Conservation (phyloP, 495 filamentous ascomycete genomes). For the Xylaria longipes region DNA sequence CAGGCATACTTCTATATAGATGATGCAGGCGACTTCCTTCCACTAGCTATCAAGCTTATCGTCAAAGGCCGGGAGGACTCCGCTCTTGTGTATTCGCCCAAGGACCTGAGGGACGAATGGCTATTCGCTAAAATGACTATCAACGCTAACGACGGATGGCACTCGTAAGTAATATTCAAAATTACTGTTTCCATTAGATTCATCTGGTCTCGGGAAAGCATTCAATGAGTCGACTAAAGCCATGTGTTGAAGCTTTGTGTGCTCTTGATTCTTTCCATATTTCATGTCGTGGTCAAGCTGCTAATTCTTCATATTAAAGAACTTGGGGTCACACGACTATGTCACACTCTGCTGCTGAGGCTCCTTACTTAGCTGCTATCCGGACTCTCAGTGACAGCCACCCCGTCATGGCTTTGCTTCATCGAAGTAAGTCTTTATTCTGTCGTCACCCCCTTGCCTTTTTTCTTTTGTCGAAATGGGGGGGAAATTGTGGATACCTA, state of each 20-base stretch:
- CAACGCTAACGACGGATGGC: conserved; percentile 46
- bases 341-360: conserved; percentile 44
- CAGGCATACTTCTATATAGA: conserved; percentile 45
- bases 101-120: conserved; percentile 44
- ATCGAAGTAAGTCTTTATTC: conserved; percentile 37
- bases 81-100: conserved; percentile 45
- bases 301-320: background rate
- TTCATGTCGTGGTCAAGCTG: background rate
- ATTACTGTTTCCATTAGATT: background rate
- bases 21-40: conserved; percentile 45
- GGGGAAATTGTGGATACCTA: background rate
- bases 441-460: conserved; percentile 17
- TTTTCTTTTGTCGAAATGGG: background rate
- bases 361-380: conserved; percentile 43
- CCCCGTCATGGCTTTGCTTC: conserved; percentile 36
- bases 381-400: conserved; percentile 41
- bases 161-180: conserved; percentile 26
- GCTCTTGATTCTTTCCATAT: background rate
- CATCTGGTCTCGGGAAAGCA: background rate
- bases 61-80: conserved; percentile 39
- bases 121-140: conserved; percentile 49
- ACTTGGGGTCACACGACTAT: conserved; percentile 40
- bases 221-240: background rate
- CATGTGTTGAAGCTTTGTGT: background rate
- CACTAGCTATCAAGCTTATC: conserved; percentile 41